Conservation (phyloP, 257 asterid species). For the Solanum virginianum region DNA sequence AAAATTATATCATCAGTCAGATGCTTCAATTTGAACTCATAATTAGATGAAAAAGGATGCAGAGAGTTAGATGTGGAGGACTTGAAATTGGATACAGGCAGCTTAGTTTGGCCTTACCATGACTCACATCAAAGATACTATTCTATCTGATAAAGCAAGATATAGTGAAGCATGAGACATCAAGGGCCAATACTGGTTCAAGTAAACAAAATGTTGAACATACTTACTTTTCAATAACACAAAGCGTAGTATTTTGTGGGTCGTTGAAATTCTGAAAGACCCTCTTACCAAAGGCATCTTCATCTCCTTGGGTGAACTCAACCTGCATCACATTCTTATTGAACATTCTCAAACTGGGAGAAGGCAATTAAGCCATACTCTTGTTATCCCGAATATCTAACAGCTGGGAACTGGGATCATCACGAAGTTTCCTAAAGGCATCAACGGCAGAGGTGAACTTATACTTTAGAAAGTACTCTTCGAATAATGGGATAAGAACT, state of each 20-base stretch:
- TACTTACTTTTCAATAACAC: slow-evolving; percentile 85
- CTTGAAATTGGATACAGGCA: background rate
- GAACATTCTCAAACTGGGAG: slow-evolving; percentile 71
- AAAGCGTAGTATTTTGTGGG: slow-evolving; percentile 44
- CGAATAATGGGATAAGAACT: slow-evolving; percentile 52
- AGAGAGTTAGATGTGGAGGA: background rate
- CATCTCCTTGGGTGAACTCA: slow-evolving; percentile 62
- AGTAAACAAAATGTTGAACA: background rate
- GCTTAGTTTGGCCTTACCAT: background rate
- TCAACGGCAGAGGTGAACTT: slow-evolving; percentile 67
- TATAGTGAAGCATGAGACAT: background rate
- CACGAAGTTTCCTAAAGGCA: slow-evolving; percentile 73
- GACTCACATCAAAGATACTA: background rate
- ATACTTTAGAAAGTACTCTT: slow-evolving; percentile 60
- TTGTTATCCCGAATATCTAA: slow-evolving; percentile 69
- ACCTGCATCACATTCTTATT: slow-evolving; percentile 54
- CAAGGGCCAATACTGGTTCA: background rate
- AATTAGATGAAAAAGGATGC: background rate
- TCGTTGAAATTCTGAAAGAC: slow-evolving; percentile 46
- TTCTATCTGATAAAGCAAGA: background rate
- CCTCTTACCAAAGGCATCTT: slow-evolving; percentile 55
- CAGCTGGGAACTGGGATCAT: slow-evolving; percentile 59
- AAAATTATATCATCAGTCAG: background rate
- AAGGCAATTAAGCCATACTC: slow-evolving; percentile 46
- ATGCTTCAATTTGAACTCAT: background rate